Evolutionary conservation across 164 flowering plant species (phyloP), one percentile per base, ranked within the genome.

Genomic region (Liriodendron chinense): DNA sequence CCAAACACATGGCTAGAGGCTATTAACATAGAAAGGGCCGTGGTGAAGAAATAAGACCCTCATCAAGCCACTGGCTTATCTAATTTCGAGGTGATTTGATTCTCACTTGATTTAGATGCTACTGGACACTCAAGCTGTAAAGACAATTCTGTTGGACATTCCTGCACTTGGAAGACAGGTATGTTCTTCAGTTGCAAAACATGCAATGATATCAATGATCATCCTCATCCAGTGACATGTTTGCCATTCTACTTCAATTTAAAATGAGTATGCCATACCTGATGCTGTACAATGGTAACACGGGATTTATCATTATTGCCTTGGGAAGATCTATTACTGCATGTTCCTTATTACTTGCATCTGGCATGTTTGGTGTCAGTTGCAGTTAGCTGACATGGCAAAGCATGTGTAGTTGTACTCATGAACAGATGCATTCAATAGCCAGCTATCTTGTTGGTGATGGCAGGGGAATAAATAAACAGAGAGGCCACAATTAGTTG

Each of bases 91-190:
- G 34, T 43, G 16, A 59, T n/a, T 71, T 69, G 50, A 22, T 80
- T 28, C 59, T 22, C 43, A 34, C 24, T 66, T 56, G 71, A 20
- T 71, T 86, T 91, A 95, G 99, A 95, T 95, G 99, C 76, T 95
- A 69, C 82, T 95, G 89, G 99, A 96, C 82, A 96, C 99, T 59
- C 99, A 94, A 76, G 99, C 99, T 66, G 92, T 96, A 61, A 96
- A 96, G 87, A 91, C 95, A 43, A 92, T 96, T 81, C 99, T 96
- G 80, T 79, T 92, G 68, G 98, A 96, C 12, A 89, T 96, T 80
- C 99, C 99, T 75, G 84, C 97, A 71, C 91, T 93, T 72, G 99
- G 91, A 70, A 89, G 83, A 80, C 96, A 93, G 90, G 98, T 94
- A 72, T 73, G 5, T 21, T 23, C 59, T 47, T 73, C 5, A 57